phyloP scores from a whole-genome alignment of 768 basidiomycete species.

The Phylloporus arenicola region DNA sequence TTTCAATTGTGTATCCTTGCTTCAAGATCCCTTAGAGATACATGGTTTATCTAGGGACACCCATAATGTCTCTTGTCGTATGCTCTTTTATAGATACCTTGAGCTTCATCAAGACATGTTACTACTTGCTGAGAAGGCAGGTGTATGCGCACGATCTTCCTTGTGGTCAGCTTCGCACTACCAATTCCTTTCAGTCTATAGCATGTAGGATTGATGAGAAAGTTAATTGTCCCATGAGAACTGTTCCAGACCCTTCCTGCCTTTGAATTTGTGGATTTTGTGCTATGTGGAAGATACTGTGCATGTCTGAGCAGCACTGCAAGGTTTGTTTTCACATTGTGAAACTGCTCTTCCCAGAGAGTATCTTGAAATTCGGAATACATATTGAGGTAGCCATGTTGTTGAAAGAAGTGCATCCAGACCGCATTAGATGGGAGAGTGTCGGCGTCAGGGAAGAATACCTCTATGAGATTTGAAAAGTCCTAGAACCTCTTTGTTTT shows the following conservation, averaged over 20 bases:
- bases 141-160: slow-evolving; percentile 3
- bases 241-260: neutral
- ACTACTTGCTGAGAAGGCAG: neutral
- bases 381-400: neutral
- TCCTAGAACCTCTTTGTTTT: slow-evolving; percentile 1
- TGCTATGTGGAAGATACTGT: slow-evolving; percentile 5
- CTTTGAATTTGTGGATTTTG: neutral
- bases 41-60: neutral
- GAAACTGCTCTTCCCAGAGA: neutral
- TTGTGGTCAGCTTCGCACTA: neutral
- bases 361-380: neutral
- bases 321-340: neutral
- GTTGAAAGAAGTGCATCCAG: neutral
- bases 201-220: slow-evolving; percentile 1
- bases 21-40: neutral
- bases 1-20: neutral
- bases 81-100: neutral
- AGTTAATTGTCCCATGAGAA: neutral
- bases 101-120: slow-evolving; percentile 3
- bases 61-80: too few species aligned
- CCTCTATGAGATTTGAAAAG: neutral
- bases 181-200: slow-evolving; percentile 5
- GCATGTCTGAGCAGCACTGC: neutral
- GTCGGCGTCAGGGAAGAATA: neutral
- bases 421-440: neutral